Base-by-base conservation (phyloP, 441 rosid genomes). In the Manihot esculenta region DNA sequence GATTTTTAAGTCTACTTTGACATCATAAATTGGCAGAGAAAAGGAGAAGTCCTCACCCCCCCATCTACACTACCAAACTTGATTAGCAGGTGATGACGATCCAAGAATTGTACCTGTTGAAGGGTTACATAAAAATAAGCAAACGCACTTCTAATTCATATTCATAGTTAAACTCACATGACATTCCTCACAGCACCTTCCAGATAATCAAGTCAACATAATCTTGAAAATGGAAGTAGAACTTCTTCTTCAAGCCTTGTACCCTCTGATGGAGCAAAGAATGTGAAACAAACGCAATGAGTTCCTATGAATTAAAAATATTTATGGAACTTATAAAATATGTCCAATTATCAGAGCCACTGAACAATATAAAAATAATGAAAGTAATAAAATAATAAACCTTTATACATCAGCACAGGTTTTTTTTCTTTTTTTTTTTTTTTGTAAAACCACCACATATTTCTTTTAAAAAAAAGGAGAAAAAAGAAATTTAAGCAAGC, bases 21-120 rank as follows among this genome's bases (percentile, higher is more conserved):
- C 30, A 41, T 73, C 23, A 45, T 45, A 59, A 71, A 59, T 33
- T 30, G 44, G 59, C 23, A 64, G 27, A 66, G 60, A 55, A 62
- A 62, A 69, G 53, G 24, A 55, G 73, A 68, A 59, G 77, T 45
- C 99, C n/a, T 86, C 78, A 94, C 98, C 87, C 86, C 97, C 79
- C 90, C 99, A 79, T 94, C 99, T 73, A 89, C 93, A 62, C 97
- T 89, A 62, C 98, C 97, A 77, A 94, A 87, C 86, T 92, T 94
- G 74, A 94, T 85, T 60, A 94, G 86, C 82, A 94, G 79, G 81
- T 94, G 98, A 62, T 88, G 96, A 47, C 97, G 91, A 79, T 94
- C 99, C 92, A 94, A 84, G 81, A 94, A 92, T 79, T 94, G 99
- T 72, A 89, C 98, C 99, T 92, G 86, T 14, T 48, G 49, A 80